Percentiles rank a stretch among this genome's conserved stretches.
Conservation (phyloP, 225 moss, liverwort and hornwort genomes). For the Physcomitrellopsis africana region DNA sequence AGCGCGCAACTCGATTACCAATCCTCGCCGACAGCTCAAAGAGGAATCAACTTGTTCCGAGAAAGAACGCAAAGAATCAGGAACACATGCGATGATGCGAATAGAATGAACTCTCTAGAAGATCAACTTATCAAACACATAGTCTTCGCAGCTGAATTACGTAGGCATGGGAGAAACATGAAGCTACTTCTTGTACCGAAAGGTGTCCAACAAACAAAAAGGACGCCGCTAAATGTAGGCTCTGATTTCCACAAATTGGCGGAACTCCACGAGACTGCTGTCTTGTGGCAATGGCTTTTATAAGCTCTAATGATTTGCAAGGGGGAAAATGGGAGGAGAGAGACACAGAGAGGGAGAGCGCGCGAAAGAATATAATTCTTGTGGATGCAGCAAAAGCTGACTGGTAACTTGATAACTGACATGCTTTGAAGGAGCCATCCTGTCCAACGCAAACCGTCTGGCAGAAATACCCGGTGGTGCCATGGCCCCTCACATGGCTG, state of each 20-base stretch:
- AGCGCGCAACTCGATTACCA: no score
- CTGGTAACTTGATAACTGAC: slow-evolving; percentile 35
- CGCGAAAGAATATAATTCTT: neutral
- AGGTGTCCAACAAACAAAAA: neutral
- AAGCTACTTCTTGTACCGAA: neutral
- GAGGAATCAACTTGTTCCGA: neutral
- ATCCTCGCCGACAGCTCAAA: neutral
- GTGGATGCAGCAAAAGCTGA: slow-evolving; percentile 11
- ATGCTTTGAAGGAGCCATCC: slow-evolving; percentile 29
- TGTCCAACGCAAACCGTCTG: slow-evolving; percentile 19
- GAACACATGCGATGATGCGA: neutral
- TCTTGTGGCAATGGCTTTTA: neutral
- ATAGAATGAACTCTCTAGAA: neutral
- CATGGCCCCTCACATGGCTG: slow-evolving; percentile 25
- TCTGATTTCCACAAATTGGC: neutral
- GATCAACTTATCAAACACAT: neutral
- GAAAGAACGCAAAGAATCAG: neutral
- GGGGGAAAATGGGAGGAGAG: neutral
- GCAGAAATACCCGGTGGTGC: neutral
- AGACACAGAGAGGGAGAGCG: neutral
- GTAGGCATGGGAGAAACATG: neutral
- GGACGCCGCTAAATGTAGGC: neutral
- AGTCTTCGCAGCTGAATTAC: slow-evolving; percentile 12
- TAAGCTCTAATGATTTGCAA: neutral
- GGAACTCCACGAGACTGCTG: neutral